Evolutionary conservation across 139 green algal genomes (phyloP), one percentile per base, ranked within the genome.

Genomic region (Chlamydomonas incerta): DNA sequence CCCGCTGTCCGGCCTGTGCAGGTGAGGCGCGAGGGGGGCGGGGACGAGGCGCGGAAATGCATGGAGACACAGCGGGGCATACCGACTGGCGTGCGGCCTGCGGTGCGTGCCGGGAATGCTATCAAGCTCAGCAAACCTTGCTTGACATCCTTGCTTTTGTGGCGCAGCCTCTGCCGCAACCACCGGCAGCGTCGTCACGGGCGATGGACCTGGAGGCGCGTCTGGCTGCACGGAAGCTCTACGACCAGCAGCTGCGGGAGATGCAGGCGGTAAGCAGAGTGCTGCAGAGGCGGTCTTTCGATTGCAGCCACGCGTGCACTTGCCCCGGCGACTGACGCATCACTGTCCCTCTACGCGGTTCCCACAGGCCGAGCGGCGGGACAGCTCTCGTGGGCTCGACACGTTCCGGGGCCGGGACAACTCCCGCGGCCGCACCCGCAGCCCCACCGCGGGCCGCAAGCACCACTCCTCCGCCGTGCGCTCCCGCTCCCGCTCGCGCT

Each of bases 401-500:
- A 85, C 79, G 2, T 85, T 47, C 0, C 63, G 76, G 2, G 79
- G 79, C 15, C 79, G 79, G 23, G 79, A 85, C 50, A 85, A 31
- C 65, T 85, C 79, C n/a, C 79, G 79, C 33, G 66, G 77, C 37
- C 77, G 77, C 41, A 46, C 6, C 29, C 66, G 79, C 65, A 85
- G 79, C 66, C 79, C 79, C 47, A 68, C 47, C 2, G 66, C 34
- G 11, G 79, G 79, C 2, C 79, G 66, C 46, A 85, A 85, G 50
- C 79, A 75, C 66, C 37, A 68, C 5, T 52, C 46, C 8, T 46
- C 65, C 21, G 41, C 77, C 1, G 63, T 35, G 28, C 58, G 55
- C 46, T 85, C 79, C 21, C 79, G 31, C 17, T 85, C 79, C 13
- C 79, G 79, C 33, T 85, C 79, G 31, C 79, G 79, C 33, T 85